Evolutionary conservation across 225 moss, liverwort and hornwort species (phyloP), one percentile per base, ranked within the genome.

Genomic region (Antitrichia curtipendula): DNA sequence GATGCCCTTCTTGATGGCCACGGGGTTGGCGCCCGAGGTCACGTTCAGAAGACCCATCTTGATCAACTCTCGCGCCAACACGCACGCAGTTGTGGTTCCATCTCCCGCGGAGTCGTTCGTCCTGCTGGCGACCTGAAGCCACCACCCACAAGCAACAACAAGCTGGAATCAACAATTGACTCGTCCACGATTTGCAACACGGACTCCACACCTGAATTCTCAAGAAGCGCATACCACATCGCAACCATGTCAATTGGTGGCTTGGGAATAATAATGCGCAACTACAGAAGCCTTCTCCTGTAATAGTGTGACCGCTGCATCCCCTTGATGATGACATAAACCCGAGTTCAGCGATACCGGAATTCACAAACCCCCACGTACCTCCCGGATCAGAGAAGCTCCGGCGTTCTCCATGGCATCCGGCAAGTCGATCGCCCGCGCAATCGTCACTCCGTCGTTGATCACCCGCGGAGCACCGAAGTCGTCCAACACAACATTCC

Each of bases 91-190:
- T 5, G 98, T 98, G 19, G 98, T 98, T 21, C 97, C 97, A 76
- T 98, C 98, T 80, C 98, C 97, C 11, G 98, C 98, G 23, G 98
- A 98, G 56, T 98, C 98, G 68, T 98, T 97, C 9, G 98, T 98
- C 93, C 95, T 95, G 87, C 98, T 98, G 1, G 97, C 98, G 60
- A 98, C 98, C 97, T 97, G 28, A 10, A 69, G n/a, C 57, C 59
- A 75, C 58, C 7, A 50, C 22, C 56, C 4, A 11, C 59, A 22
- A 12, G 3, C 6, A 81, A 28, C 74, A 19, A 7, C 78, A 29
- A 17, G 38, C 56, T 15, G 19, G 40, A 23, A 4, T 52, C 17
- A 13, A 36, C 28, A 52, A 3, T 52, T 2, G 7, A 31, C 21
- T 43, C 47, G 2, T 57, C 72, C 50, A 43, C 59, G 16, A 5